Evolutionary conservation across 768 basidiomycete species (phyloP), one percentile per base, ranked within the genome.

Genomic region (Amylocystis lapponica): DNA sequence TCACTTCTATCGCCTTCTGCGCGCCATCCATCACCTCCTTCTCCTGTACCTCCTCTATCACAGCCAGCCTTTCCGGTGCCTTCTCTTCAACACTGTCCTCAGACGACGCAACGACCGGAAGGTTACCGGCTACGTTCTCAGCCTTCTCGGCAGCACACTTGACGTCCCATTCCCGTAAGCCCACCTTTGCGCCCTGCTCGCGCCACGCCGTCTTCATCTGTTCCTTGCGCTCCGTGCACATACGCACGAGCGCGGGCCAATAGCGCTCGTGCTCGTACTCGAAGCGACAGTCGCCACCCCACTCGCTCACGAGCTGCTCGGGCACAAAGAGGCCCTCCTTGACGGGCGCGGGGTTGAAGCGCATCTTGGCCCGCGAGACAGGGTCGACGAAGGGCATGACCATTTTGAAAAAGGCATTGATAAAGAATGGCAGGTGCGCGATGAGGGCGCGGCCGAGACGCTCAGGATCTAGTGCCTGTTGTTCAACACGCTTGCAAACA

Each of bases 371-470:
- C 23, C 80, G 77, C 1, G 89, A 91, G 46, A 89, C 60, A 2
- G 91, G 87, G 63, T 94, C 91, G 39, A 93, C 76, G 57, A 92
- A 83, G 1, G 89, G 86, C 51, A 67, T 76, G 55, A 91, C 81
- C 51, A 89, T 61, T 51, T 83, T 87, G 70, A 79, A 83, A 64
- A 91, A 90, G 0, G 77, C 70, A 43, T 76, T 78, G 39, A 91
- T 57, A 38, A 88, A 58, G 67, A 79, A 91, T 3, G 91, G 90
- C n/a, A 92, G 72, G 53, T 92, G 86, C 46, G 83, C 70, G 54
- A 91, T 78, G 32, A 89, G 62, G 1, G 88, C 76, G 22, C 61
- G 60, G 22, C 87, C 89, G 26, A 95, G 78, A 3, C 92, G 79
- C 60, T 95, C 92, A 0, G 89, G 89, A 54, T 90, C 53, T 54